A percentile compares a stretch with the other conserved stretches of the same genome.
Evolutionary conservation across 1,284 basidiomycete species (phyloP).

Genomic region (Ceratobasidium sp.): DNA sequence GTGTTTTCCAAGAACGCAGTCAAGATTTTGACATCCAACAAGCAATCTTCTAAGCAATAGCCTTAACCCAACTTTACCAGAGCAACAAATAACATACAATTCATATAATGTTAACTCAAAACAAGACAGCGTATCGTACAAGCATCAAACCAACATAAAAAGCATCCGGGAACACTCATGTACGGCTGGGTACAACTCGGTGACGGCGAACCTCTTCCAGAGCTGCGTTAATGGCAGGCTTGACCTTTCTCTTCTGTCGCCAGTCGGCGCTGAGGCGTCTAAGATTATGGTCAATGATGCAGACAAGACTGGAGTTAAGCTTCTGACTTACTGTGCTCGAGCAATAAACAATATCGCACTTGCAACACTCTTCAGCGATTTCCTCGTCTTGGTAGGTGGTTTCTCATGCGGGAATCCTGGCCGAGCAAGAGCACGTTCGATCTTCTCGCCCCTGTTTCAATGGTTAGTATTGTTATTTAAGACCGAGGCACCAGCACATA

Average conservation of each 20-base stretch:
- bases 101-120: slow-evolving; percentile 40
- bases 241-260: slow-evolving; percentile 71
- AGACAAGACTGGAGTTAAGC: slow-evolving; percentile 21
- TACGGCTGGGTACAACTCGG: slow-evolving; percentile 55
- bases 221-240: slow-evolving; percentile 72
- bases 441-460: slow-evolving; percentile 76
- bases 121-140: slow-evolving; percentile 36
- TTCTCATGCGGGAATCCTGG: slow-evolving; percentile 71
- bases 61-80: slow-evolving; percentile 28
- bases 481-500: neutral
- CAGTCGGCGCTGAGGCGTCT: slow-evolving; percentile 73
- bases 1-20: slow-evolving; percentile 80
- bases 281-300: slow-evolving; percentile 21
- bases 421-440: slow-evolving; percentile 80
- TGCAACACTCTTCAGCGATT: slow-evolving; percentile 71
- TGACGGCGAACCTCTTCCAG: slow-evolving; percentile 76
- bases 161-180: slow-evolving; percentile 21
- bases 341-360: slow-evolving; percentile 74
- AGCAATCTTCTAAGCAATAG: slow-evolving; percentile 31
- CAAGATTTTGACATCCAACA: slow-evolving; percentile 60
- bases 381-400: slow-evolving; percentile 59
- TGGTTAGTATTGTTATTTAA: neutral
- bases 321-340: slow-evolving; percentile 71
- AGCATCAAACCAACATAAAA: slow-evolving; percentile 16
- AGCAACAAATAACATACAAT: slow-evolving; percentile 40